These are phyloP conservation scores for Zea mays DNA, from an alignment of 176 grass and related monocot species.

Conservation along the genomic window Zm-B73-REFERENCE-NAM-5.0 NC_050102.1:95128001-95128500, in stretches of 20 bases:
- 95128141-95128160: constrained; percentile 47
- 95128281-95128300: constrained; percentile 24
- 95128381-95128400: constrained; percentile 35
- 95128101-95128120: constrained; percentile 23
- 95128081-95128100: constrained; percentile 46
- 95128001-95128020: constrained; percentile 49
- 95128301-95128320: constrained; percentile 33
- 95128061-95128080: constrained; percentile 39
- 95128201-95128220: constrained; percentile 22
- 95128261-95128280: constrained; percentile 25
- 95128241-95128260: neutral
- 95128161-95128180: constrained; percentile 41
- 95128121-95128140: constrained; percentile 29
- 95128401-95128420: constrained; percentile 46
- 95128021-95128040: constrained; percentile 24
- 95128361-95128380: constrained; percentile 31
- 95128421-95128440: constrained; percentile 30
- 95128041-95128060: constrained; percentile 25
- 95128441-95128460: constrained; percentile 43
- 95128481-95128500: constrained; percentile 22
- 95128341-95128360: constrained; percentile 37
- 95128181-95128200: constrained; percentile 18
- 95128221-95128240: constrained; percentile 21
- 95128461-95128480: constrained; percentile 27
- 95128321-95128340: constrained; percentile 25